Evolutionary conservation across 805 yeast genomes (phyloP), one percentile per base, ranked within the genome.

Genomic region (Nakazawaea populi): DNA sequence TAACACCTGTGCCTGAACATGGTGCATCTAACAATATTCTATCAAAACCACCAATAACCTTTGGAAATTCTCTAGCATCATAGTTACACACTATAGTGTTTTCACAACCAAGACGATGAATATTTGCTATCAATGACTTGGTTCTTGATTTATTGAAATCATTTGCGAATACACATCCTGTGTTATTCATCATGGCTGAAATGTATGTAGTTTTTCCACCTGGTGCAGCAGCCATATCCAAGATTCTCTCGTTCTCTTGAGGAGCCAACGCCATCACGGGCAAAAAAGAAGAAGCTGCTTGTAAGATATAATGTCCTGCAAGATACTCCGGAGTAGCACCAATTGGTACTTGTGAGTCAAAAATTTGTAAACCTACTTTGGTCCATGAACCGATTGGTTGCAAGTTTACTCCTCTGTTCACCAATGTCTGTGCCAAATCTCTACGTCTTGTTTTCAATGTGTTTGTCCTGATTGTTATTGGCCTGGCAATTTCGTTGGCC

Each of bases 141-240:
- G 98, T 92, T 74, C 99, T 85, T 28, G 96, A 88, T 67, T 92
- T 94, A 74, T 90, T 94, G 52, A 96, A 85, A 72, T 94, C 99
- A 69, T 94, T 94, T 49, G 99, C 99, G 67, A 94, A 91, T 27
- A 94, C 88, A 68, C 92, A 83, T 30, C 99, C 99, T 1, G 99
- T 94, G 69, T 94, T 94, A 66, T 94, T 94, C 98, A 94, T 94
- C 72, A 92, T 70, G 1, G 99, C 97, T 37, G 96, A 82, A 48
- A 92, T 81, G 66, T 89, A 91, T 2, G 99, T 92, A 24, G 97
- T 89, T 66, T 92, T 92, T 71, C 99, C 99, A 74, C 99, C 99
- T 57, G 99, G 99, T 31, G 99, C 97, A 54, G 99, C 96, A 45
- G 99, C 98, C 99, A 94, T 94, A 72, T 94, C 99, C 56, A 94